Conservation (phyloP, 148 eudicot species). For the Chenopodium berlandieri region DNA sequence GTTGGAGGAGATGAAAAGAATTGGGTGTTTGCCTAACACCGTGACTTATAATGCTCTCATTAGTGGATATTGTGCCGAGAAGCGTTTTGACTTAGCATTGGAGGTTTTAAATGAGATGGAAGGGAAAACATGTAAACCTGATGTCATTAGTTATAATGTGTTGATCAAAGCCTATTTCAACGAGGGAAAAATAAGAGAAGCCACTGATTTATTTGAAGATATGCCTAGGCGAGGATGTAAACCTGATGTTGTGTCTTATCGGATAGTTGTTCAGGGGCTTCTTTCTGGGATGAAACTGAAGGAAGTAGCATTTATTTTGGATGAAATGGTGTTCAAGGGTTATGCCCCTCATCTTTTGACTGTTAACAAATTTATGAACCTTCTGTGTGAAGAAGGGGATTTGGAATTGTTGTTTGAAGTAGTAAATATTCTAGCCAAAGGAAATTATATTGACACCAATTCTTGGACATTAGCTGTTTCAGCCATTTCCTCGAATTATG, state of each 20-base stretch:
- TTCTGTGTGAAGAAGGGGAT: constrained; percentile 38
- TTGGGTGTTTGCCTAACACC: constrained; percentile 45
- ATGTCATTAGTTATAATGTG: constrained; percentile 55
- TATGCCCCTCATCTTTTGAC: constrained; percentile 48
- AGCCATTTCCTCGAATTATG: constrained; percentile 26
- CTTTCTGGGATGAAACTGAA: constrained; percentile 38
- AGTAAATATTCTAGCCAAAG: constrained; percentile 42
- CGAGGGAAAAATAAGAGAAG: constrained; percentile 44
- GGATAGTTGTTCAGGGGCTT: constrained; percentile 58
- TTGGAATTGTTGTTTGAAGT: constrained; percentile 36
- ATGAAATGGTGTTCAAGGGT: constrained; percentile 81
- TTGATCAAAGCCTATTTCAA: constrained; percentile 48
- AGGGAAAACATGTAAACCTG: constrained; percentile 45
- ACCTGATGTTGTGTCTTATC: constrained; percentile 60
- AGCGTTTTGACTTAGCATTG: constrained; percentile 54
- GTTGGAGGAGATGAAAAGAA: constrained; percentile 55
- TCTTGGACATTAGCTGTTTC: constrained; percentile 51
- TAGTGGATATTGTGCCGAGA: constrained; percentile 49
- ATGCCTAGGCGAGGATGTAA: constrained; percentile 44
- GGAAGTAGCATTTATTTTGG: constrained; percentile 60
- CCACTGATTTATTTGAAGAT: constrained; percentile 50
- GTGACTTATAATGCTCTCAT: constrained; percentile 64
- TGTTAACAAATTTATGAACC: constrained; percentile 34
- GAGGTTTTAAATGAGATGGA: constrained; percentile 50
- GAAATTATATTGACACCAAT: constrained; percentile 41